These are phyloP conservation scores for Sordariomycetes sp. DNA, from an alignment of 2,329 filamentous ascomycete species.

Conservation along the genomic window DNA sequence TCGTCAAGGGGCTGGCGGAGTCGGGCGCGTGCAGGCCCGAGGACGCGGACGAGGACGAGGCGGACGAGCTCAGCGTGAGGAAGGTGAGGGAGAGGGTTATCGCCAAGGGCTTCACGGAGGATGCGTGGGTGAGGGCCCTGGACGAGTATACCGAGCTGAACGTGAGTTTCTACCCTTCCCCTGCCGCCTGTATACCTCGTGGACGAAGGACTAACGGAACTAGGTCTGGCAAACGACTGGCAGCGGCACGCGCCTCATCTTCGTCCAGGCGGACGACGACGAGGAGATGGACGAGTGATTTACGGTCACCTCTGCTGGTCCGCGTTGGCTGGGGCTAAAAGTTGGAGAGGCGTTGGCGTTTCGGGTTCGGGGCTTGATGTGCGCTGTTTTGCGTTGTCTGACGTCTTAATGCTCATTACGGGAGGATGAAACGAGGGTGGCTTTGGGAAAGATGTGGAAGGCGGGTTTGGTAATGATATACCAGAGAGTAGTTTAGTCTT, in stretches of 20 bases:
- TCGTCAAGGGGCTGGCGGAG: conserved; percentile 81
- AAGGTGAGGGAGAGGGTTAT: conserved; percentile 86
- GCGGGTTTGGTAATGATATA: not conserved
- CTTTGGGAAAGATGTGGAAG: not conserved
- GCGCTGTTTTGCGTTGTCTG: not conserved
- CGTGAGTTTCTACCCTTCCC: conserved; percentile 49
- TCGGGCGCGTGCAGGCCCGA: conserved; percentile 75
- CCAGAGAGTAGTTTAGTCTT: not conserved
- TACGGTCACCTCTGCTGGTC: not conserved
- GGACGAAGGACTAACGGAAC: conserved; percentile 22
- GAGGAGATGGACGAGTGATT: conserved; percentile 33
- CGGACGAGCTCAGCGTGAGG: conserved; percentile 68
- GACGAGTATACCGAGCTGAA: conserved; percentile 83
- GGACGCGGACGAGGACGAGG: conserved; percentile 42
- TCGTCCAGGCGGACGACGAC: conserved; percentile 48
- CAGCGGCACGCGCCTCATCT: conserved; percentile 59
- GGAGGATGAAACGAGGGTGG: not conserved
- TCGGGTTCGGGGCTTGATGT: not conserved
- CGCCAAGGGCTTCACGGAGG: conserved; percentile 92
- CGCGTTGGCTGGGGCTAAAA: not conserved
- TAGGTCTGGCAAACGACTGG: conserved; percentile 72
- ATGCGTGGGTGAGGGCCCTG: conserved; percentile 78
- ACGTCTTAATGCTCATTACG: not conserved
- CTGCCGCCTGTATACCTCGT: not conserved
- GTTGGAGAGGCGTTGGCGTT: not conserved